These are phyloP conservation scores for Trametes meyenii DNA, from an alignment of 768 basidiomycete genomes.

Conservation along the genomic window DNA sequence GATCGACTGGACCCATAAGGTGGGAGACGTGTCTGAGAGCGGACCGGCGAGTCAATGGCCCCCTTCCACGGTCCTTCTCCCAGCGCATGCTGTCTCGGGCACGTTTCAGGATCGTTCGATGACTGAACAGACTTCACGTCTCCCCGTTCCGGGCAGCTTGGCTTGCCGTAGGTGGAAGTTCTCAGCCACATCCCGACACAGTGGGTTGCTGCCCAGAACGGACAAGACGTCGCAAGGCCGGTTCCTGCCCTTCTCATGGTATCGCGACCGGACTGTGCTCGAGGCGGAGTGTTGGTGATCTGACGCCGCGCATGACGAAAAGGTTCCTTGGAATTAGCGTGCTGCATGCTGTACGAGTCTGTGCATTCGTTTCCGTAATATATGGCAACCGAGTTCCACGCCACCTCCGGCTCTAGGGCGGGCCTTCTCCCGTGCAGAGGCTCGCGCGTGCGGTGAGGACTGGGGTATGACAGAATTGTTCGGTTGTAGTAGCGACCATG, in stretches of 20 bases:
- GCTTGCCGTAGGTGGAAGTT: slow-evolving; percentile 24
- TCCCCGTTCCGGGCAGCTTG: slow-evolving; percentile 24
- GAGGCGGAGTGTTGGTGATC: slow-evolving; percentile 12
- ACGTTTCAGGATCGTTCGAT: slow-evolving; percentile 24
- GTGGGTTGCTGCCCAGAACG: slow-evolving; percentile 17
- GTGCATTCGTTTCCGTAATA: neutral
- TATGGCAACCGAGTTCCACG: slow-evolving; percentile 16
- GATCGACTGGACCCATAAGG: slow-evolving; percentile 23
- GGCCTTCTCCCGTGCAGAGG: slow-evolving; percentile 9
- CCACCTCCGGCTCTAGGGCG: slow-evolving; percentile 16
- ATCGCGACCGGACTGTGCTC: slow-evolving; percentile 14
- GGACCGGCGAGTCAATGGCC: slow-evolving; percentile 19
- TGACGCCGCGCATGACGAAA: slow-evolving; percentile 11
- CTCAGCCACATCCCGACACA: slow-evolving; percentile 21
- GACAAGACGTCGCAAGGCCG: slow-evolving; percentile 22
- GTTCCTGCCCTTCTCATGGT: slow-evolving; percentile 17
- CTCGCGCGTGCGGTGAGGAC: slow-evolving; percentile 1
- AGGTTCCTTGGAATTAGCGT: slow-evolving; percentile 14
- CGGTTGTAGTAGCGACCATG: slow-evolving; percentile 9
- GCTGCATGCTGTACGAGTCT: slow-evolving; percentile 22
- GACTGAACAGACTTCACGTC: slow-evolving; percentile 23
- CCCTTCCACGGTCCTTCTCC: slow-evolving; percentile 23
- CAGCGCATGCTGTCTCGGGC: slow-evolving; percentile 23
- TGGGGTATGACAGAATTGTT: slow-evolving; percentile 17
- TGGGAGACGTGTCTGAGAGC: slow-evolving; percentile 20